A percentile compares a stretch with the other conserved stretches of the same genome.
Evolutionary conservation across 768 basidiomycete species (phyloP).

Genomic region (Collybiopsis luxurians): DNA sequence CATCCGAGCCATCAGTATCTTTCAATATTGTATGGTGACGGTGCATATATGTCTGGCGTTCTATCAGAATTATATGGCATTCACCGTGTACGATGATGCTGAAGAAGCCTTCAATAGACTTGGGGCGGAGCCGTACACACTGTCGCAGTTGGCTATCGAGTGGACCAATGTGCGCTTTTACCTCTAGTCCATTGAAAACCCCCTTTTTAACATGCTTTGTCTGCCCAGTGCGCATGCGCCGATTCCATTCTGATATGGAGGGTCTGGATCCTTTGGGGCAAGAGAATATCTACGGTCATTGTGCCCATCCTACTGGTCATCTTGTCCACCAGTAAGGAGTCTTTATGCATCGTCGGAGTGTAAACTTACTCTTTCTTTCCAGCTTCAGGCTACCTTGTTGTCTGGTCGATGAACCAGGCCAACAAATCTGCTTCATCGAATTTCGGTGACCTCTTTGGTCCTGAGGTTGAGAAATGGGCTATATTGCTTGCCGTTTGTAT

Average conservation of each 20-base stretch:
- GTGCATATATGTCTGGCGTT: conserved; percentile 5
- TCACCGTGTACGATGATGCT: conserved; percentile 2
- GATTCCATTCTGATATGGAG: conserved; percentile 4
- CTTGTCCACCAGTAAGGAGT: background rate
- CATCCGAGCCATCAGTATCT: background rate
- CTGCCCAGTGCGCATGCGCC: background rate
- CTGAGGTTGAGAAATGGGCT: conserved; percentile 4
- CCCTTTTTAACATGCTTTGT: background rate
- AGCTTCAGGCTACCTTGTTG: conserved; percentile 1
- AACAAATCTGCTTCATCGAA: background rate
- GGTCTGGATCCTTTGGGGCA: background rate
- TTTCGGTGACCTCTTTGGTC: conserved; percentile 1
- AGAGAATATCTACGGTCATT: background rate
- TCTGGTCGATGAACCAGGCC: background rate
- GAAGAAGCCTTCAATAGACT: conserved; percentile 4
- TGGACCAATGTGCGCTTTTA: background rate
- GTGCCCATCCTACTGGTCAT: conserved; percentile 1
- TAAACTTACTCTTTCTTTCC: background rate
- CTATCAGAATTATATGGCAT: conserved; percentile 4
- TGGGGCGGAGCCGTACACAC: background rate
- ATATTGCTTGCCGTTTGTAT: conserved; percentile 5
- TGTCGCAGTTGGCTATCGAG: conserved; percentile 2
- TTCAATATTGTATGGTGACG: conserved; percentile 3
- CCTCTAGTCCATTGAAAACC: background rate
- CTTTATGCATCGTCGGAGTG: background rate